phyloP scores from a whole-genome alignment of 768 basidiomycete species.

The Ramaria rubella region DNA sequence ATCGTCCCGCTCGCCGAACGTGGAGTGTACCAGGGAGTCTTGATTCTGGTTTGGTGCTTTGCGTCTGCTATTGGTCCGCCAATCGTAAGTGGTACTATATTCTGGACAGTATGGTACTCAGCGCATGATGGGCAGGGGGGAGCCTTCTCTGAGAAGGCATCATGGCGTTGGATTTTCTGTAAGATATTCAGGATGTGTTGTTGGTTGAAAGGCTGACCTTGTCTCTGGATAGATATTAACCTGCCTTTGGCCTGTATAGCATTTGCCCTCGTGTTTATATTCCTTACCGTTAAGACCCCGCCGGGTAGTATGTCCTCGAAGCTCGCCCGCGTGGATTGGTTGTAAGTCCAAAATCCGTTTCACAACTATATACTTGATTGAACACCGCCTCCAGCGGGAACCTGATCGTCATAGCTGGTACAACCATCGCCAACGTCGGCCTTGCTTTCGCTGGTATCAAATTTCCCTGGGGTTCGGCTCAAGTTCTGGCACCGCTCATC shows the following conservation, averaged over 20 bases:
- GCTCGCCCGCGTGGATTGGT: constrained; percentile 25
- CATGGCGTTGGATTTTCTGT: constrained; percentile 1
- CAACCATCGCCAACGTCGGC: constrained; percentile 15
- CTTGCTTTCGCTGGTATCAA: constrained; percentile 31
- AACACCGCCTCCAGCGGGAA: constrained; percentile 21
- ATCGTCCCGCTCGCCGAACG: constrained; percentile 41
- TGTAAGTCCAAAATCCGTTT: constrained; percentile 19
- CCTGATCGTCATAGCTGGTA: constrained; percentile 18
- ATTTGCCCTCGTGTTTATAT: constrained; percentile 16
- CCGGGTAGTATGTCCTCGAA: constrained; percentile 16
- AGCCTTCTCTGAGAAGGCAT: background rate
- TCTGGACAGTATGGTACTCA: constrained; percentile 11
- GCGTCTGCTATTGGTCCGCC: background rate
- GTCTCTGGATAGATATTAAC: constrained; percentile 18
- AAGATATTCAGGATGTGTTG: background rate
- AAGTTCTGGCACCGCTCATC: constrained; percentile 30
- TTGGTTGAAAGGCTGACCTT: background rate
- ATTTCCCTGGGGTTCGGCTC: constrained; percentile 29
- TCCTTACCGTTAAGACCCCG: constrained; percentile 18
- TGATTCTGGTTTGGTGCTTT: constrained; percentile 24
- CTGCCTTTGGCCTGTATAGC: constrained; percentile 21
- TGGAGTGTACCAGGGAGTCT: constrained; percentile 33
- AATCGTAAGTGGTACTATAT: background rate
- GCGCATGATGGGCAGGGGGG: background rate
- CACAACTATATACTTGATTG: constrained; percentile 13